phyloP scores from a whole-genome alignment of 2,329 filamentous ascomycete genomes.

The Domatiomyces globalis region DNA sequence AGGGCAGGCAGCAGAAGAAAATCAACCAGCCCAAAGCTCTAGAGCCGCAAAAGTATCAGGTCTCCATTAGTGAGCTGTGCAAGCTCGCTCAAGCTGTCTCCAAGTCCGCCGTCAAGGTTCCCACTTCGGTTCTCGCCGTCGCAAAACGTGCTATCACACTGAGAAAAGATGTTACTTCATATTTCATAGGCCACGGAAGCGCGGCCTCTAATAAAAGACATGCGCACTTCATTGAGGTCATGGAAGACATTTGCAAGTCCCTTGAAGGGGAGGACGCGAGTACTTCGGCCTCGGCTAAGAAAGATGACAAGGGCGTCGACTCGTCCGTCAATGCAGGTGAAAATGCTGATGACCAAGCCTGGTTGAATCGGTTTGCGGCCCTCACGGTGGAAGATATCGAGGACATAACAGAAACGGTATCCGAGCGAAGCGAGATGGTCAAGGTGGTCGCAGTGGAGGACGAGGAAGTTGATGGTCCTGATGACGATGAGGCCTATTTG shows the following conservation, averaged over 20 bases:
- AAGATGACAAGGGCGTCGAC: conserved; percentile 7
- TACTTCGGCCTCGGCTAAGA: conserved; percentile 6
- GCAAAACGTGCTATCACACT: background rate
- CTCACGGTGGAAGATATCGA: conserved; percentile 19
- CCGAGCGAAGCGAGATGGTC: conserved; percentile 13
- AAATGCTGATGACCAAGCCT: conserved; percentile 7
- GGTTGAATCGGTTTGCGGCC: conserved; percentile 20
- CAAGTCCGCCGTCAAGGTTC: conserved; percentile 16
- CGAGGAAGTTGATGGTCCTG: conserved; percentile 5
- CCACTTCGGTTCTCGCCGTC: background rate
- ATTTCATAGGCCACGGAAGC: conserved; percentile 19
- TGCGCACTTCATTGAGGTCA: conserved; percentile 19
- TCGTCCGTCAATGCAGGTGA: no score
- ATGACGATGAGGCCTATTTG: conserved; percentile 8
- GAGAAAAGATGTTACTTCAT: conserved; percentile 16
- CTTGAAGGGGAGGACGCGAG: conserved; percentile 16
- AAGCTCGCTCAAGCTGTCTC: conserved; percentile 17
- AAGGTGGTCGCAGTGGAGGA: conserved; percentile 15
- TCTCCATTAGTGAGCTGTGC: conserved; percentile 18
- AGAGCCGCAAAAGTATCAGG: background rate
- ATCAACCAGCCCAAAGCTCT: no score
- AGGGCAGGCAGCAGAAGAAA: no score
- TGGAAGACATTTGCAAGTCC: conserved; percentile 19
- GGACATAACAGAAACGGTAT: conserved; percentile 5
- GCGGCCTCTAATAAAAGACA: conserved; percentile 15